These are phyloP conservation scores for Schwanniomyces polymorphus DNA, from an alignment of 805 yeast species.

Conservation along the genomic window DNA sequence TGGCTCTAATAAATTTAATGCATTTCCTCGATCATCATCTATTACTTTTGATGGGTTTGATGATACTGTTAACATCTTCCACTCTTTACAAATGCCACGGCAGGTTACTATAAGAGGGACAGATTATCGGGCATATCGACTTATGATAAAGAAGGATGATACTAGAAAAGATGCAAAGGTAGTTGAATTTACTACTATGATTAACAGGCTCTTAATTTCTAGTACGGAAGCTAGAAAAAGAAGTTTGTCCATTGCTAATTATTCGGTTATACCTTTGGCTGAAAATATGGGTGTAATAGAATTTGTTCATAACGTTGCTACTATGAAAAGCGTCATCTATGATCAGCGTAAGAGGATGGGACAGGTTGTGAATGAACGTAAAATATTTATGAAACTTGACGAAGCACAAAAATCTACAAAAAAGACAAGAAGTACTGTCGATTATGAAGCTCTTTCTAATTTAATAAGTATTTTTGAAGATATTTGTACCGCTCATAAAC, in stretches of 20 bases:
- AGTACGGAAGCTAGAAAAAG: constrained; percentile 76
- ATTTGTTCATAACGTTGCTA: constrained; percentile 34
- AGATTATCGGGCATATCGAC: constrained; percentile 69
- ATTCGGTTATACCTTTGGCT: constrained; percentile 84
- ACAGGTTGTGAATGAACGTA: constrained; percentile 20
- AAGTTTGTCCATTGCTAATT: constrained; percentile 68
- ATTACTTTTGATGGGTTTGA: constrained; percentile 63
- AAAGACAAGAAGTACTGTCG: constrained; percentile 8
- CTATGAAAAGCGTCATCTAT: constrained; percentile 30
- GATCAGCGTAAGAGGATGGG: constrained; percentile 30
- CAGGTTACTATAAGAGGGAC: constrained; percentile 74
- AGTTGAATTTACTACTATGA: constrained; percentile 85
- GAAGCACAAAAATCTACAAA: constrained; percentile 29
- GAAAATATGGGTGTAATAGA: constrained; percentile 91
- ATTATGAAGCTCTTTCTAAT: constrained; percentile 12
- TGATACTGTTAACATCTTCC: constrained; percentile 64
- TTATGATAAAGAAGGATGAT: constrained; percentile 89
- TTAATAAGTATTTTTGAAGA: constrained; percentile 22
- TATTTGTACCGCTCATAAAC: constrained; percentile 46
- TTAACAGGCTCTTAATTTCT: constrained; percentile 67
- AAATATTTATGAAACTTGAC: constrained; percentile 26
- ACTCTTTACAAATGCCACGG: constrained; percentile 86
- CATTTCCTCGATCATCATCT: constrained; percentile 45
- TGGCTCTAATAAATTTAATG: constrained; percentile 40
- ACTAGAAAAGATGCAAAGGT: constrained; percentile 92